Percentiles rank a stretch among this genome's conserved stretches.
Conservation (phyloP, 768 basidiomycete species). For the Tricholomella constricta region DNA sequence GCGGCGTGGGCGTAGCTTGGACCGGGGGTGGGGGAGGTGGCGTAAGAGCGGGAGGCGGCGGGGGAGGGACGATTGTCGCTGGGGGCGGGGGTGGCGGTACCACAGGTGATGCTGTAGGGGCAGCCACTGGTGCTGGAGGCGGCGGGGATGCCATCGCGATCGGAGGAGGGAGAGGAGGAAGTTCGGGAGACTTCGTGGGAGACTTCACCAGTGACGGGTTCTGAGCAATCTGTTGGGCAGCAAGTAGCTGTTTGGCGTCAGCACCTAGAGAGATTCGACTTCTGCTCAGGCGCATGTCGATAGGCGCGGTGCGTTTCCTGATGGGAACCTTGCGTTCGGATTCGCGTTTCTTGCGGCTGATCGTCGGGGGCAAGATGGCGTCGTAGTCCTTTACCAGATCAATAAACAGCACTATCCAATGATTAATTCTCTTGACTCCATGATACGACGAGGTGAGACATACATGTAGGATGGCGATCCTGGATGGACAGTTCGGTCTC, state of each 20-base stretch:
- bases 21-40: conserved; percentile 33
- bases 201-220: conserved; percentile 44
- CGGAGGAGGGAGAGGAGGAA: conserved; percentile 30
- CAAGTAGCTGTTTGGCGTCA: conserved; percentile 70
- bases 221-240: conserved; percentile 66
- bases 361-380: conserved; percentile 75
- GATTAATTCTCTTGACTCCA: neutral
- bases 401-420: conserved; percentile 69
- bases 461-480: conserved; percentile 83
- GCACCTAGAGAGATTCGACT: conserved; percentile 71
- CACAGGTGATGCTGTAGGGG: conserved; percentile 17
- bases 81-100: conserved; percentile 24
- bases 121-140: conserved; percentile 23
- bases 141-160: conserved; percentile 19
- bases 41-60: conserved; percentile 28
- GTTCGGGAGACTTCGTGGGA: conserved; percentile 34
- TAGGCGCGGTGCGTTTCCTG: conserved; percentile 82
- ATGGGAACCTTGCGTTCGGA: conserved; percentile 82
- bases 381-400: conserved; percentile 81
- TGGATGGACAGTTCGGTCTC: conserved; percentile 89
- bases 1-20: conserved; percentile 17
- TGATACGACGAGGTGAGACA: conserved; percentile 21
- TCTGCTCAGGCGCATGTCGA: conserved; percentile 88
- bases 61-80: conserved; percentile 21
- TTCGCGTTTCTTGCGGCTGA: conserved; percentile 84